Base-by-base conservation (phyloP, 306 rosid genomes). In the Fagus sylvatica region DNA sequence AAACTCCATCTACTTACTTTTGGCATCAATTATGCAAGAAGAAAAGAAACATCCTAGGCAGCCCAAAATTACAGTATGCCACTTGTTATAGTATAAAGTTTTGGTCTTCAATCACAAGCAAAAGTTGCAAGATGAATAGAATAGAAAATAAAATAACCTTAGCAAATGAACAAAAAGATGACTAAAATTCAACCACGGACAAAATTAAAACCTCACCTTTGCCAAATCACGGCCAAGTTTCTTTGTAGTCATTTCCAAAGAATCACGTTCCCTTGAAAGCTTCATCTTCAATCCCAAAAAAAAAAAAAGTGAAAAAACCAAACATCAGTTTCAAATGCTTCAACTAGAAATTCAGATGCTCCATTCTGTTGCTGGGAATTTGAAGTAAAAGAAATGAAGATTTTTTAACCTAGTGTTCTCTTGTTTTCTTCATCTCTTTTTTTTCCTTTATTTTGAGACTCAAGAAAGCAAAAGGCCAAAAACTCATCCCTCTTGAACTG, bases 221-320 rank as follows among this genome's bases (percentile, higher is more conserved):
- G 97, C 89, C 82, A 90, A 86, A 79, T 93, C 98, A 62, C 97
- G 92, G 80, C 92, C 85, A 19, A 93, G 85, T 83, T 90, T 93
- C 79, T 91, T 93, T 0, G 91, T 79, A 5, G 92, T 86, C 81
- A 87, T 82, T 59, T 91, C 87, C 80, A 89, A 73, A 46, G 93
- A 86, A 87, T 91, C 98, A 48, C 97, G 84, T 73, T 93, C 98
- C 78, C 82, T 88, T 1, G 92, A 77, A 55, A 93, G 88, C 79
- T 62, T 91, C 77, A 40, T 74, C 98, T 93, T 76, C 75, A 91
- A 67, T n/a, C 72, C 39, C 34, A 74, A 46, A 5, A 13, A 22
- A 72, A 61, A 65, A 83, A 56, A 28, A 53, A 7, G 70, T 5
- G 17, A 80, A 53, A 2, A 55, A 48, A 73, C 16, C 16, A 62